Evolutionary conservation across 495 filamentous ascomycete species (phyloP).

Genomic region (Xylaria intraflava): DNA sequence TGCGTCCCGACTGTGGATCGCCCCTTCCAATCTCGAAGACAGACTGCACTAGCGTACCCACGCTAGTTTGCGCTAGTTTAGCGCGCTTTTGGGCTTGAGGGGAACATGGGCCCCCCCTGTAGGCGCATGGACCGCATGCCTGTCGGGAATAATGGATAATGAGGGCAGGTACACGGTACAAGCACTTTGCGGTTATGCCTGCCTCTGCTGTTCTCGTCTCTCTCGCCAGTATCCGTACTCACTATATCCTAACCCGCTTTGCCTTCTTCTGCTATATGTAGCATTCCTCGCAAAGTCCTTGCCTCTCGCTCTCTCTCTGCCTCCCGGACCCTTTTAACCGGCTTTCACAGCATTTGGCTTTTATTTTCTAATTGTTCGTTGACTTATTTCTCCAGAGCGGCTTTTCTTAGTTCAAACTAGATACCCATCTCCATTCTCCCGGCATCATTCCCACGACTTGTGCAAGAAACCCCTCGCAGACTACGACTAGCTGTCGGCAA

Average conservation of each 20-base stretch:
- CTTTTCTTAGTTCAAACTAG: too few species aligned
- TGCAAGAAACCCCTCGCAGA: too few species aligned
- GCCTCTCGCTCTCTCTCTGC: not conserved
- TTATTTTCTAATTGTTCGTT: too few species aligned
- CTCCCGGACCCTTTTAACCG: too few species aligned
- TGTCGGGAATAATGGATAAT: conserved; percentile 4
- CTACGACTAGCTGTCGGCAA: too few species aligned
- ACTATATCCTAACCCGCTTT: not conserved
- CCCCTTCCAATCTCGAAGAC: conserved; percentile 8
- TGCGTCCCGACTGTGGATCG: conserved; percentile 2
- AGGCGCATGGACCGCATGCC: conserved; percentile 9
- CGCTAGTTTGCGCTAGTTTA: not conserved
- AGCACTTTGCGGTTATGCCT: conserved; percentile 1
- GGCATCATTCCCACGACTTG: too few species aligned
- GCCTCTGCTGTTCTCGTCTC: not conserved
- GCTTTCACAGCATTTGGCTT: too few species aligned
- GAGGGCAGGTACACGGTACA: conserved; percentile 12
- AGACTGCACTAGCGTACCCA: not conserved
- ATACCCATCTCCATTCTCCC: too few species aligned
- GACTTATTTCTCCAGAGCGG: too few species aligned
- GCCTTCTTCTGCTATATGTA: conserved; percentile 2
- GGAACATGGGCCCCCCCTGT: not conserved
- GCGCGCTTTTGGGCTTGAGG: not conserved
- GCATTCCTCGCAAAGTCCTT: conserved; percentile 11
- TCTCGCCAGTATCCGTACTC: too few species aligned